phyloP scores from a whole-genome alignment of 208 protist genomes.

The Leishmania braziliensis region DNA sequence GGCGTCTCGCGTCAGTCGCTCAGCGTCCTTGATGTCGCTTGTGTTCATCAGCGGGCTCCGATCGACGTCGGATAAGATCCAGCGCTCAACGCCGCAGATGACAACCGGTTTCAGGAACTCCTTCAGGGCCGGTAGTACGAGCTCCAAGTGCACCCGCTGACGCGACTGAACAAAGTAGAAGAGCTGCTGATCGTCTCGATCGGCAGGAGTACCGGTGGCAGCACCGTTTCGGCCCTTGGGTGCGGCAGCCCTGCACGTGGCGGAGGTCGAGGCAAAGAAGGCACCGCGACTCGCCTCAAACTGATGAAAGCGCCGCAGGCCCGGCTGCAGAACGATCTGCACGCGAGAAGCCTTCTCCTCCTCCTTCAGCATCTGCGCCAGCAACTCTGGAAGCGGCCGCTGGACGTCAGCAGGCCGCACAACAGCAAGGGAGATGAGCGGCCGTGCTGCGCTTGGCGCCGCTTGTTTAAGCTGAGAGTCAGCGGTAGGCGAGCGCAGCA shows the following conservation, averaged over 20 bases:
- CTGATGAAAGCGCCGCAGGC: slow-evolving; percentile 55
- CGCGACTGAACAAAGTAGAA: slow-evolving; percentile 87
- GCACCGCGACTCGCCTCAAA: slow-evolving; percentile 5
- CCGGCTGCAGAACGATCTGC: slow-evolving; percentile 84
- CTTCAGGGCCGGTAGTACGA: slow-evolving; percentile 53
- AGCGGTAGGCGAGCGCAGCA: neutral
- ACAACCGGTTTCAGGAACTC: slow-evolving; percentile 71
- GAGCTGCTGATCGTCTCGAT: slow-evolving; percentile 32
- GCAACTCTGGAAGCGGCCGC: slow-evolving; percentile 47
- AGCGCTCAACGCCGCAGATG: slow-evolving; percentile 68
- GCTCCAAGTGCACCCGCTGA: slow-evolving; percentile 72
- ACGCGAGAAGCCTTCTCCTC: slow-evolving; percentile 69
- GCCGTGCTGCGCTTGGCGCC: neutral
- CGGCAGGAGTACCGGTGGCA: neutral
- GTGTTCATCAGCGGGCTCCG: slow-evolving; percentile 31
- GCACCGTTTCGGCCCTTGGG: neutral
- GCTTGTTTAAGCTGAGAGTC: neutral
- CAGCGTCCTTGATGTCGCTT: neutral
- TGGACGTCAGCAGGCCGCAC: slow-evolving; percentile 28
- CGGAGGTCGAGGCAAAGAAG: neutral
- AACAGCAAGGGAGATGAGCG: slow-evolving; percentile 54
- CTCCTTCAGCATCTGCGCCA: slow-evolving; percentile 66
- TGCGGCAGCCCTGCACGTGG: neutral
- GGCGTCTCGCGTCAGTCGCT: slow-evolving; percentile 16
- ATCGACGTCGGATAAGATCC: slow-evolving; percentile 86